These are phyloP conservation scores for Pleurotus ostreatus DNA, from an alignment of 768 basidiomycete species.

Conservation along the genomic window DNA sequence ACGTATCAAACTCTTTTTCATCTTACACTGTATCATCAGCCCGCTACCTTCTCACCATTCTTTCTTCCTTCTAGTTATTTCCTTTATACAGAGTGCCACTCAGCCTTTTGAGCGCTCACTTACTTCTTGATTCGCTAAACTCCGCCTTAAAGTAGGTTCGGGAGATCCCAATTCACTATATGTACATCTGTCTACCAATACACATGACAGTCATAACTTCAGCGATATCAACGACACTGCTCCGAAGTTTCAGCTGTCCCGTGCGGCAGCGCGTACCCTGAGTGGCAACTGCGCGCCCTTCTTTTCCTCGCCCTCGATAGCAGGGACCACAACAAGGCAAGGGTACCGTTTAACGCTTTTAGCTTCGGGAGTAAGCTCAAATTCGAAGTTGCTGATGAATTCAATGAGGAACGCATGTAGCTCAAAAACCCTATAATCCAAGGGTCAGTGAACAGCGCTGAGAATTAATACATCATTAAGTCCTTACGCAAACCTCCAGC, in stretches of 20 bases:
- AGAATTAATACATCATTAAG: background rate
- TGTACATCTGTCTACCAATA: too few species aligned
- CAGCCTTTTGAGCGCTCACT: too few species aligned
- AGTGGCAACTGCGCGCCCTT: conserved; percentile 40
- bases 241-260: conserved; percentile 13
- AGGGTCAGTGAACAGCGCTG: background rate
- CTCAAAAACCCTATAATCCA: conserved; percentile 34
- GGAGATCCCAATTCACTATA: too few species aligned
- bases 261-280: conserved; percentile 27
- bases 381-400: conserved; percentile 50
- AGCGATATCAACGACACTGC: too few species aligned
- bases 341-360: conserved; percentile 33
- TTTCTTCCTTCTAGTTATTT: too few species aligned
- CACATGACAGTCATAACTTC: too few species aligned
- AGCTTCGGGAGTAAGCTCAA: conserved; percentile 34
- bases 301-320: conserved; percentile 35
- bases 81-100: too few species aligned
- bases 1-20: too few species aligned
- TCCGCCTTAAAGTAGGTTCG: too few species aligned
- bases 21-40: too few species aligned
- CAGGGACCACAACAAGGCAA: conserved; percentile 37
- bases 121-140: too few species aligned
- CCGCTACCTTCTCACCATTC: too few species aligned
- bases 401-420: conserved; percentile 59
- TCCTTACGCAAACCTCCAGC: conserved; percentile 25